A percentile compares a stretch with the other conserved stretches of the same genome.
phyloP scores from a whole-genome alignment of 1,284 basidiomycete species.

The Caloboletus inedulis region DNA sequence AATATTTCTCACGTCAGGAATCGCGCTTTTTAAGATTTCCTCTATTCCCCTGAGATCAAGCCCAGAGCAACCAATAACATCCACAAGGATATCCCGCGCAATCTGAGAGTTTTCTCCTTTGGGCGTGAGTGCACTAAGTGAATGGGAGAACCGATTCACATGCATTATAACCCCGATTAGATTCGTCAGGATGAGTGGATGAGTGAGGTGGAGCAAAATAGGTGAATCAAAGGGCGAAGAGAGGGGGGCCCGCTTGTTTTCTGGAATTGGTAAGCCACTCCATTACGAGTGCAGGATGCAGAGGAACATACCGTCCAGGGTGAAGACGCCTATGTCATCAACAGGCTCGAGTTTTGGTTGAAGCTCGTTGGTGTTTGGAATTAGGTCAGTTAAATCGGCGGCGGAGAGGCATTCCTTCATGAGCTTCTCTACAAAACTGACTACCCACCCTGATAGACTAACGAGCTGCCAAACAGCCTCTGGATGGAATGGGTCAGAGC shows the following conservation, averaged over 20 bases:
- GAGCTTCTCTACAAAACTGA: conserved; percentile 58
- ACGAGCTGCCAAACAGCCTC: conserved; percentile 70
- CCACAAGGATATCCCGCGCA: conserved; percentile 58
- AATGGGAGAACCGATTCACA: conserved; percentile 54
- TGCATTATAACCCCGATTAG: conserved; percentile 49
- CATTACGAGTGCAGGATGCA: background rate
- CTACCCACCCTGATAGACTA: conserved; percentile 55
- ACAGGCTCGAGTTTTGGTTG: conserved; percentile 28
- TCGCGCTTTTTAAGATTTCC: conserved; percentile 40
- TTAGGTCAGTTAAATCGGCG: conserved; percentile 26
- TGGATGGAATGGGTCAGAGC: conserved; percentile 27
- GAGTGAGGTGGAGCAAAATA: conserved; percentile 54
- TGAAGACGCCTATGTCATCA: conserved; percentile 21
- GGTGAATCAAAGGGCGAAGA: conserved; percentile 33
- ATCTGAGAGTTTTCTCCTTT: conserved; percentile 59
- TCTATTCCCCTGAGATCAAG: conserved; percentile 54
- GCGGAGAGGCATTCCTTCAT: conserved; percentile 60
- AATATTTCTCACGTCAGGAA: conserved; percentile 23
- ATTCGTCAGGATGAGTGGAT: conserved; percentile 56
- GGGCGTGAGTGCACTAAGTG: conserved; percentile 48
- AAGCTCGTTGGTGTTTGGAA: conserved; percentile 11
- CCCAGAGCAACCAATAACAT: conserved; percentile 60
- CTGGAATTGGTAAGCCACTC: conserved; percentile 12
- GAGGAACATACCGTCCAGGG: conserved; percentile 21
- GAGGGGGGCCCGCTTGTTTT: conserved; percentile 14